Percentiles rank a stretch among this genome's conserved stretches.
Conservation (phyloP, 2,329 filamentous ascomycete genomes). For the Penicillium oxalicum region DNA sequence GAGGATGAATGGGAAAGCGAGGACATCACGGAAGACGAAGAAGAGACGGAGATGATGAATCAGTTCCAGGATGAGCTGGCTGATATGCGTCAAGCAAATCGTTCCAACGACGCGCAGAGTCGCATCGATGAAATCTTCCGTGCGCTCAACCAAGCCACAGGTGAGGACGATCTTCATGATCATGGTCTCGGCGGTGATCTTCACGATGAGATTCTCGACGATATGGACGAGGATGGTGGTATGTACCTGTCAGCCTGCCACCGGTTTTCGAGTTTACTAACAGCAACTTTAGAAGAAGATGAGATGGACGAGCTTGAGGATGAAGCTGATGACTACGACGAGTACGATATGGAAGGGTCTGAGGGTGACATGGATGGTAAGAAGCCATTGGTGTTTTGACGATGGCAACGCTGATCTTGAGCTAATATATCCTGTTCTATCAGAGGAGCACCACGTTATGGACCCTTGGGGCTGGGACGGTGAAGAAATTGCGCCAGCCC, state of each 20-base stretch:
- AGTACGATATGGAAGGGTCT: constrained; percentile 41
- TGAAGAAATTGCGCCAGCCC: constrained; percentile 46
- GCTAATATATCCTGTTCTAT: constrained; percentile 25
- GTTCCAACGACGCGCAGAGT: constrained; percentile 36
- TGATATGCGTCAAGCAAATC: constrained; percentile 35
- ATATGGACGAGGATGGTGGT: constrained; percentile 55
- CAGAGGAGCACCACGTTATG: constrained; percentile 32
- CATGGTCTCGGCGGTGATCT: constrained; percentile 47
- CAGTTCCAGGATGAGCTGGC: constrained; percentile 40
- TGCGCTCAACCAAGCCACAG: constrained; percentile 37
- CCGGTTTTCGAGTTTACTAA: constrained; percentile 13
- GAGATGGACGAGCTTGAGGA: constrained; percentile 43
- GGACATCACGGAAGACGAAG: constrained; percentile 43
- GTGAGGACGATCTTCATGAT: constrained; percentile 38
- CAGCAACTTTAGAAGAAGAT: constrained; percentile 53
- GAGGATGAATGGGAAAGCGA: constrained; percentile 48
- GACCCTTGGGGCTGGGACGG: constrained; percentile 48
- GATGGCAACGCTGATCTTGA: constrained; percentile 4
- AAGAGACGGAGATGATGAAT: constrained; percentile 42
- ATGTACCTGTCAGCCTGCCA: constrained; percentile 14
- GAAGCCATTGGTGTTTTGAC: neutral
- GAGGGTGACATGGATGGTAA: constrained; percentile 35
- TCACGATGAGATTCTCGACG: constrained; percentile 44
- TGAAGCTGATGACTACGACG: constrained; percentile 41
- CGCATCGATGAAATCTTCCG: constrained; percentile 44